Percentiles rank a stretch among this genome's conserved stretches.
Conservation (phyloP, 2,329 filamentous ascomycete species). For the Chaetomium olivaceum region DNA sequence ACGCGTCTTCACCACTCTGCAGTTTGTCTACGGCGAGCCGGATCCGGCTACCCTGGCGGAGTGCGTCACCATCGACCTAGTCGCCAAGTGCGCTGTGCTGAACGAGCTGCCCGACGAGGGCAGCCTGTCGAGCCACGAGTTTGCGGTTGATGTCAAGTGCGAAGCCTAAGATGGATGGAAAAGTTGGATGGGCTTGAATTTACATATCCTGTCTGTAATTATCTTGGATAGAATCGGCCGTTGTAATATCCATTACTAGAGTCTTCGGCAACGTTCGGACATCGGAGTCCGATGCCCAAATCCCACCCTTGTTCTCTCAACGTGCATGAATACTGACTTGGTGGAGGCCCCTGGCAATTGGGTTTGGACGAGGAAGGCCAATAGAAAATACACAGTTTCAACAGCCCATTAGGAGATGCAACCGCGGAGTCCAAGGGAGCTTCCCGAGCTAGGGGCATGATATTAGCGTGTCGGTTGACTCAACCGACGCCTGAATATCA, state of each 20-base stretch:
- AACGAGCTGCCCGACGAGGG: conserved; percentile 39
- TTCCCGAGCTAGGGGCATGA: too few relatives aligned
- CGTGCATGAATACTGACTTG: too few relatives aligned
- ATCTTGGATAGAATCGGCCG: neutral
- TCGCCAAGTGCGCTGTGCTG: conserved; percentile 47
- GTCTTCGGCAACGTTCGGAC: neutral
- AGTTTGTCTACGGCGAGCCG: conserved; percentile 38
- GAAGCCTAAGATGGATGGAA: neutral
- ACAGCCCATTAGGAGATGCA: too few relatives aligned
- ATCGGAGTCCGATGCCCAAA: too few relatives aligned
- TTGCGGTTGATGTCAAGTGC: conserved; percentile 42
- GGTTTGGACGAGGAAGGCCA: too few relatives aligned
- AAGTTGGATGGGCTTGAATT: neutral
- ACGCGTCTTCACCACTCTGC: conserved; percentile 42
- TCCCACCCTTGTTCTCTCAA: too few relatives aligned
- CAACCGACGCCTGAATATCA: too few relatives aligned
- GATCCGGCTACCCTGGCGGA: conserved; percentile 39
- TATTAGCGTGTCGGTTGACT: too few relatives aligned
- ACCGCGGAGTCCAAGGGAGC: too few relatives aligned
- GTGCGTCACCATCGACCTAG: conserved; percentile 46
- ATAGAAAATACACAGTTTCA: too few relatives aligned
- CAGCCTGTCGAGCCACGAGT: conserved; percentile 43
- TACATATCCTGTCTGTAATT: neutral
- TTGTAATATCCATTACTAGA: neutral
- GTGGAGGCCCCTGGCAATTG: too few relatives aligned